phyloP scores from a whole-genome alignment of 2,329 filamentous ascomycete species.

The Penicillium sp. region DNA sequence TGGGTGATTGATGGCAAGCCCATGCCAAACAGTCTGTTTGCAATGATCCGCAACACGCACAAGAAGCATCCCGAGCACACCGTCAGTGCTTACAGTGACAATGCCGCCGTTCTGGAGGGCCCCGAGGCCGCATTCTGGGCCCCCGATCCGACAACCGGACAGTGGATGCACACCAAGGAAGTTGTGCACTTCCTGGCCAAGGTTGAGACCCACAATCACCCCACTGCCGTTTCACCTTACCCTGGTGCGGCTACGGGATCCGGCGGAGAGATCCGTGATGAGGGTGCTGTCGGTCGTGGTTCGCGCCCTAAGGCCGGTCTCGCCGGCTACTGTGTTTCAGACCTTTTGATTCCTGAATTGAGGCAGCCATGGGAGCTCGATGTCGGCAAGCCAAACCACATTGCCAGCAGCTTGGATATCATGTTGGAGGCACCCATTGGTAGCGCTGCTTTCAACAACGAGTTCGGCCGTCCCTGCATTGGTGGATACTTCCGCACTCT shows the following conservation, averaged over 20 bases:
- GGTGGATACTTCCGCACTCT: conserved; percentile 90
- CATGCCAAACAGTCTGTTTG: conserved; percentile 80
- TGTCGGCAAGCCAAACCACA: conserved; percentile 84
- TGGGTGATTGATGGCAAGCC: conserved; percentile 89
- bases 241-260: conserved; percentile 92
- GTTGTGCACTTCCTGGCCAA: conserved; percentile 84
- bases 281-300: conserved; percentile 88
- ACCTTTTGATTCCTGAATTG: conserved; percentile 82
- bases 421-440: conserved; percentile 97
- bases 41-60: conserved; percentile 96
- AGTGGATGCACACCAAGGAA: conserved; percentile 86
- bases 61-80: conserved; percentile 71
- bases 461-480: conserved; percentile 87
- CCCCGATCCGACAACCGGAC: conserved; percentile 78
- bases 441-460: conserved; percentile 94
- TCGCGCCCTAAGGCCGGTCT: conserved; percentile 91
- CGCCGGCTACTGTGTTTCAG: conserved; percentile 90
- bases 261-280: conserved; percentile 92
- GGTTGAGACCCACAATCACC: conserved; percentile 97
- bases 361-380: conserved; percentile 86
- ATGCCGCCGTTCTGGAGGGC: conserved; percentile 86
- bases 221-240: conserved; percentile 90
- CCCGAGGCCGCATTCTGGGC: conserved; percentile 76
- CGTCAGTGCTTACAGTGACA: conserved; percentile 96
- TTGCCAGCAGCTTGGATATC: conserved; percentile 90